phyloP scores from a whole-genome alignment of 148 eudicot genomes.

The Chenopodium quinoa region DNA sequence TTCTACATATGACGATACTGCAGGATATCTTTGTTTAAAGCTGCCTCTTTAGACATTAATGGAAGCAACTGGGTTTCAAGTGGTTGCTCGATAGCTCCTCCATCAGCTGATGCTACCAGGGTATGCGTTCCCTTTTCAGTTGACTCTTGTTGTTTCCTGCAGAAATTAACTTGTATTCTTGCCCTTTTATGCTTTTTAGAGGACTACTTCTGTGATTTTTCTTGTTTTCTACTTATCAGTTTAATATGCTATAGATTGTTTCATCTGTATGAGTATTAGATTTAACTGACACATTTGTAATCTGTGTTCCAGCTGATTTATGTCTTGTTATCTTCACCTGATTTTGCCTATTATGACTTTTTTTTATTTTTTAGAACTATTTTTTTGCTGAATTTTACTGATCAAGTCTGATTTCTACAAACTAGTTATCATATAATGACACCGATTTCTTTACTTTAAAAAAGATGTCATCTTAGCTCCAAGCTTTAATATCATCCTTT shows the following conservation, averaged over 20 bases:
- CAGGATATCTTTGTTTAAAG: slow-evolving; percentile 34
- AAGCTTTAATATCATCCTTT: not conserved
- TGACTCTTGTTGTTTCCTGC: not conserved
- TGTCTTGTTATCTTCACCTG: not conserved
- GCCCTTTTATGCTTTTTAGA: not conserved
- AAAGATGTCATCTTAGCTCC: not conserved
- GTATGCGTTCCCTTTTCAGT: slow-evolving; percentile 4
- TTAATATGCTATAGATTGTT: not conserved
- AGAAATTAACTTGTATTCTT: not conserved
- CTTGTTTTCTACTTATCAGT: not conserved
- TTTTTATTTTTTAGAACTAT: no score
- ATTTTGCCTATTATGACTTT: not conserved
- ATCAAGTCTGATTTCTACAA: no score
- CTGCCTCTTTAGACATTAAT: slow-evolving; percentile 24
- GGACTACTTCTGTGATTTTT: not conserved
- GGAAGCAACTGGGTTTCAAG: slow-evolving; percentile 33
- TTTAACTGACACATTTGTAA: not conserved
- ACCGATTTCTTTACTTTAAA: no score
- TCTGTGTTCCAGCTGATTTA: not conserved
- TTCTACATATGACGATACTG: slow-evolving; percentile 14
- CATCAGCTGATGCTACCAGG: slow-evolving; percentile 30
- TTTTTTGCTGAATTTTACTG: not conserved
- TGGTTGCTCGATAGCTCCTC: slow-evolving; percentile 29
- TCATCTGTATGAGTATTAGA: not conserved
- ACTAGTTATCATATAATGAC: no score